phyloP scores from a whole-genome alignment of 768 basidiomycete species.

The Fomitopsis serialis region DNA sequence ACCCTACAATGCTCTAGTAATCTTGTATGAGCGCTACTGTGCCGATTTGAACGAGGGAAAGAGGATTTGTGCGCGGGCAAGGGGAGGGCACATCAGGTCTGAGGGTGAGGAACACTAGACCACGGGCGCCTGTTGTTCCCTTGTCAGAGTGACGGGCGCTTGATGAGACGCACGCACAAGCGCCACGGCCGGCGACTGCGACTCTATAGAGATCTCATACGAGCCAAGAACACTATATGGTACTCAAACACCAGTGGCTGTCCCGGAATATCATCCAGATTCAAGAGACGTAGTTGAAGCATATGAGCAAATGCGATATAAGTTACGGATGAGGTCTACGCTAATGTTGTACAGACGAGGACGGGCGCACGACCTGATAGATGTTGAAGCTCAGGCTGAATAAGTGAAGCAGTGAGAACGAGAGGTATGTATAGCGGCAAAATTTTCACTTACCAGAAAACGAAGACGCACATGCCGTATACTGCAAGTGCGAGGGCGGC shows the following conservation, averaged over 20 bases:
- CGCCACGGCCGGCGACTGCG: no score
- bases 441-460: constrained; percentile 71
- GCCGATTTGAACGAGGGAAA: constrained; percentile 1
- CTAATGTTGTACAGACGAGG: constrained; percentile 13
- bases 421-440: background rate
- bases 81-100: constrained; percentile 26
- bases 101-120: constrained; percentile 19
- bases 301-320: background rate
- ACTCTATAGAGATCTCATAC: no score
- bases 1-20: no score
- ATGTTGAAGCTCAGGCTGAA: constrained; percentile 75
- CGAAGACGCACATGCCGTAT: constrained; percentile 77
- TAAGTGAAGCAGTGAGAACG: background rate
- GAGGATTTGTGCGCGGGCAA: constrained; percentile 11
- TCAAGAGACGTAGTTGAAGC: no score
- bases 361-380: constrained; percentile 49
- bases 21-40: background rate
- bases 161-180: no score
- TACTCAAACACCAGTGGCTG: no score
- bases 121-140: background rate
- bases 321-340: background rate
- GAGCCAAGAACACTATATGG: no score
- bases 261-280: no score
- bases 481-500: constrained; percentile 60
- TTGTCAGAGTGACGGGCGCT: background rate